phyloP scores from a whole-genome alignment of 495 filamentous ascomycete genomes.

The Choiromyces venosus region DNA sequence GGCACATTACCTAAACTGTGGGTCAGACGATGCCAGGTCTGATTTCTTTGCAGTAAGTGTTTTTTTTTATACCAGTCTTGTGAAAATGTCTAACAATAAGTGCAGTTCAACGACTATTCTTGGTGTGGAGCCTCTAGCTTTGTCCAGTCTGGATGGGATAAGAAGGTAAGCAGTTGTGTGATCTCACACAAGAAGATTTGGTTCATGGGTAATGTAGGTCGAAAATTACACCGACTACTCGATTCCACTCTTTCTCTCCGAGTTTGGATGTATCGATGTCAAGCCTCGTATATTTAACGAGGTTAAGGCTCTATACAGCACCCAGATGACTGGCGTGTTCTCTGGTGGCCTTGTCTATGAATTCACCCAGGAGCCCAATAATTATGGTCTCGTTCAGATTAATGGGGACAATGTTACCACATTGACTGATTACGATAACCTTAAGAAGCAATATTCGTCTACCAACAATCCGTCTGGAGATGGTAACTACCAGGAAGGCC shows the following conservation, averaged over 20 bases:
- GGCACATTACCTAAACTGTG: conserved; percentile 92
- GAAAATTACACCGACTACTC: conserved; percentile 78
- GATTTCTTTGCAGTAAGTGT: conserved; percentile 83
- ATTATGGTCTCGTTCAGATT: conserved; percentile 70
- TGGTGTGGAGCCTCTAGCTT: conserved; percentile 78
- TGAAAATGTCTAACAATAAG: neutral
- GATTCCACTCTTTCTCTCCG: conserved; percentile 88
- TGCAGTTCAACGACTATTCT: conserved; percentile 75
- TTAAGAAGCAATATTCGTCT: conserved; percentile 59
- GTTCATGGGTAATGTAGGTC: conserved; percentile 11
- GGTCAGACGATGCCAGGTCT: conserved; percentile 66
- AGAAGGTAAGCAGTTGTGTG: conserved; percentile 59
- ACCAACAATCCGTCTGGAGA: conserved; percentile 64
- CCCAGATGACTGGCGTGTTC: conserved; percentile 83
- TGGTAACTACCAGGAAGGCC: conserved; percentile 68
- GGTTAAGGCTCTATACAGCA: conserved; percentile 70
- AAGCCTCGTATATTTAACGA: conserved; percentile 77
- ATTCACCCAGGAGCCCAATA: conserved; percentile 72
- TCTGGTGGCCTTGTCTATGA: conserved; percentile 96
- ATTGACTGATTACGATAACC: conserved; percentile 59
- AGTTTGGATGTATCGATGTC: conserved; percentile 79
- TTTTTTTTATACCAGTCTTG: neutral
- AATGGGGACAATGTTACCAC: conserved; percentile 49
- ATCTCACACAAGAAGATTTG: neutral
- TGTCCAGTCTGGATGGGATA: conserved; percentile 66